These are phyloP conservation scores for Colletotrichum coccodes DNA, from an alignment of 2,329 filamentous ascomycete species.

Conservation along the genomic window DNA sequence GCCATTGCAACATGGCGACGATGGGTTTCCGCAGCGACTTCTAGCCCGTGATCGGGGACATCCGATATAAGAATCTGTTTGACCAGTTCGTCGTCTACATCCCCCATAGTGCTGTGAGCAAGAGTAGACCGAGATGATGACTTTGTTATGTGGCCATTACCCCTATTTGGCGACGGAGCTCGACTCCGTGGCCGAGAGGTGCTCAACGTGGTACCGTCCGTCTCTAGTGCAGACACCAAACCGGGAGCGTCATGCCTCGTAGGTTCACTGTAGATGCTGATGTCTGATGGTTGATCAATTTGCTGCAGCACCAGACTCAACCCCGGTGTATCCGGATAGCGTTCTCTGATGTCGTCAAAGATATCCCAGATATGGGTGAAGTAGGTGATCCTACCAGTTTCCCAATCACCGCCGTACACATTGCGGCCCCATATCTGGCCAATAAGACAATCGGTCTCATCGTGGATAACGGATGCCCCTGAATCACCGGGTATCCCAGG, in stretches of 20 bases:
- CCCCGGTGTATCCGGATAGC: neutral
- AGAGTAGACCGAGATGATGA: neutral
- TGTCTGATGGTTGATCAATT: neutral
- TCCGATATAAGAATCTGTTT: neutral
- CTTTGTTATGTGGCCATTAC: neutral
- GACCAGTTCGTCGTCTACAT: neutral
- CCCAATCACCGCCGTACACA: neutral
- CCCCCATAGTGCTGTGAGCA: neutral
- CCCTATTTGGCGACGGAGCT: neutral
- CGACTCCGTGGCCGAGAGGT: neutral
- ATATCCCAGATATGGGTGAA: conserved; percentile 10
- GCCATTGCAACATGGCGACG: neutral
- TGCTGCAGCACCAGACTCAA: neutral
- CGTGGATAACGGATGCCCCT: neutral
- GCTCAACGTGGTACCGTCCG: neutral
- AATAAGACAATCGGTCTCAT: neutral
- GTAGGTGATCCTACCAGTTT: neutral
- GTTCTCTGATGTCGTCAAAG: neutral
- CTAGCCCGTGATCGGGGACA: neutral
- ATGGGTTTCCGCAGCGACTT: neutral
- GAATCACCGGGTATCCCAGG: conserved; percentile 1
- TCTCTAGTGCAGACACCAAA: neutral
- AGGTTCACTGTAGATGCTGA: neutral
- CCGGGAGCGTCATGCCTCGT: neutral
- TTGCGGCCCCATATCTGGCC: conserved; percentile 19